Conservation (phyloP, 164 flowering plant genomes). For the Cinnamomum chago region DNA sequence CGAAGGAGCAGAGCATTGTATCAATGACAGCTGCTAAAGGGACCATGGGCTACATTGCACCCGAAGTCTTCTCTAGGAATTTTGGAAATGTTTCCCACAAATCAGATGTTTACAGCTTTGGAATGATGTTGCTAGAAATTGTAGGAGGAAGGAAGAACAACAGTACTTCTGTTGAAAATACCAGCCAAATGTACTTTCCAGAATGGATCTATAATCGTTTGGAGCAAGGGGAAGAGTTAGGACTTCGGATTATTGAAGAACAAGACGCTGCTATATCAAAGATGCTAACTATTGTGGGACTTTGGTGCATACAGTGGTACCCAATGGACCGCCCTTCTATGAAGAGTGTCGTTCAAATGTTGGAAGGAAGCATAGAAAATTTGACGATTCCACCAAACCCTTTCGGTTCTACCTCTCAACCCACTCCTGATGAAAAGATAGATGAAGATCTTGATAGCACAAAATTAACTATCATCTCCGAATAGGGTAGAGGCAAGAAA, state of each 20-base stretch:
- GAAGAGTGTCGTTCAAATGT: slow-evolving; percentile 4
- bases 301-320: slow-evolving; percentile 8
- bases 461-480: neutral
- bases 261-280: neutral
- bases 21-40: slow-evolving; percentile 5
- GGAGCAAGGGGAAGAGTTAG: neutral
- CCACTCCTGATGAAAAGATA: neutral
- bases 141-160: slow-evolving; percentile 9
- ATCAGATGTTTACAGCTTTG: slow-evolving; percentile 8
- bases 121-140: slow-evolving; percentile 3
- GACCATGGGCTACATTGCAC: slow-evolving; percentile 10
- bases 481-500: neutral
- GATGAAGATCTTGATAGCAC: neutral
- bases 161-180: neutral
- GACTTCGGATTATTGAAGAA: neutral
- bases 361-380: slow-evolving; percentile 1
- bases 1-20: slow-evolving; percentile 6
- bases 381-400: slow-evolving; percentile 5
- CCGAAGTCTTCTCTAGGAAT: slow-evolving; percentile 3
- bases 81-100: slow-evolving; percentile 8
- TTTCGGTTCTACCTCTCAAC: neutral
- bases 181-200: slow-evolving; percentile 2
- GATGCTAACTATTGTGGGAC: neutral
- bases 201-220: slow-evolving; percentile 8
- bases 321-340: slow-evolving; percentile 4